Evolutionary conservation across 1,139 yeast genomes (phyloP).

Genomic region (Suhomyces coccinellae): DNA sequence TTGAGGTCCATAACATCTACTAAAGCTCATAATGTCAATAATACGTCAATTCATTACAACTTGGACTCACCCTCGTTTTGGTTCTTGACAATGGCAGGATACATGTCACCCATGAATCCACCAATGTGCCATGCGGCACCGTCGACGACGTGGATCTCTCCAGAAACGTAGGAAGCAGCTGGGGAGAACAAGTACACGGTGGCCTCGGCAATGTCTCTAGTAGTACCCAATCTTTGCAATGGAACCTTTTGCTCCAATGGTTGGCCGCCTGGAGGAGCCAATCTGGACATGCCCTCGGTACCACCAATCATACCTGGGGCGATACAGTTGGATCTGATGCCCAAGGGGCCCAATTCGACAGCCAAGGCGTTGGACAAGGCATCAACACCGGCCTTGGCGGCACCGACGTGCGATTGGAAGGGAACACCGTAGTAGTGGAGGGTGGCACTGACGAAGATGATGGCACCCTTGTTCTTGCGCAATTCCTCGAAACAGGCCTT

Average conservation of each 20-base stretch:
- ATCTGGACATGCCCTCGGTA: conserved; percentile 76
- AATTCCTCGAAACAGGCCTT: conserved; percentile 76
- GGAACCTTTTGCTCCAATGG: conserved; percentile 57
- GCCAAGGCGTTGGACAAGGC: conserved; percentile 81
- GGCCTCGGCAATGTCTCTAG: conserved; percentile 83
- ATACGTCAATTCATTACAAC: conserved; percentile 13
- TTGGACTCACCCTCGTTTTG: conserved; percentile 26
- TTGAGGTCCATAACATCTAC: too few relatives aligned
- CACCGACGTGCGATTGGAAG: conserved; percentile 82
- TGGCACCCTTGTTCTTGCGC: conserved; percentile 61
- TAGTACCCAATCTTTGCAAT: conserved; percentile 71
- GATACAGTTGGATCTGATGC: conserved; percentile 74
- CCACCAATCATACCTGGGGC: conserved; percentile 87
- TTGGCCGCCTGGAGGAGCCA: conserved; percentile 40
- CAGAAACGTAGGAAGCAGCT: conserved; percentile 77
- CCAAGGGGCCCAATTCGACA: conserved; percentile 85
- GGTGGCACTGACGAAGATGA: conserved; percentile 83
- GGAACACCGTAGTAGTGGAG: conserved; percentile 86
- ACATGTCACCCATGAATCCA: conserved; percentile 33
- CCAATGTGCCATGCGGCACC: conserved; percentile 91
- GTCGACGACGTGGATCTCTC: conserved; percentile 79
- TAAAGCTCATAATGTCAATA: too few relatives aligned
- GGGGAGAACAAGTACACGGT: conserved; percentile 82
- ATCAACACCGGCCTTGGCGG: conserved; percentile 94
- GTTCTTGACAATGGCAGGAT: conserved; percentile 33